These are phyloP conservation scores for Amylocarpus encephaloides DNA, from an alignment of 2,329 filamentous ascomycete species.

Conservation along the genomic window DNA sequence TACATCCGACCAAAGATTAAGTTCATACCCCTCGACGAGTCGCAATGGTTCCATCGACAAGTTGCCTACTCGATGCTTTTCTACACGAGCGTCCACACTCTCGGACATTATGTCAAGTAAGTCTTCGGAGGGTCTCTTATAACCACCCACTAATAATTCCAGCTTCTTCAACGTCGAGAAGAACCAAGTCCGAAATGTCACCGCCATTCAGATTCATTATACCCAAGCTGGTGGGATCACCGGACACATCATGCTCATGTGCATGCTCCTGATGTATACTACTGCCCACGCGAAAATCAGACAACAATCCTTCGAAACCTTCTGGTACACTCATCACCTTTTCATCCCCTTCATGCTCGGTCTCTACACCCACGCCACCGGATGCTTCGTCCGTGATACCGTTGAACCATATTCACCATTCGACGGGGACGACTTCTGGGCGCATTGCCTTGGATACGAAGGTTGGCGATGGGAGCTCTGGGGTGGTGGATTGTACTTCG, in stretches of 20 bases:
- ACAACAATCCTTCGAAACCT: constrained; percentile 95
- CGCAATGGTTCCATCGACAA: constrained; percentile 93
- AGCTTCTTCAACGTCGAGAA: constrained; percentile 95
- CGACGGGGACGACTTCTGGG: constrained; percentile 75
- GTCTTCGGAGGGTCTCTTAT: constrained; percentile 27
- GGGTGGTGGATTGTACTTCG: constrained; percentile 76
- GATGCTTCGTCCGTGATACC: constrained; percentile 91
- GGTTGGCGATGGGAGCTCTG: constrained; percentile 96
- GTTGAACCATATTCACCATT: constrained; percentile 71
- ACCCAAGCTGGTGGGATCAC: constrained; percentile 84
- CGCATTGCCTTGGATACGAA: constrained; percentile 88
- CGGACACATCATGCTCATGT: constrained; percentile 96
- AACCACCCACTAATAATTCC: constrained; percentile 9
- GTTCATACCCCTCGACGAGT: constrained; percentile 92
- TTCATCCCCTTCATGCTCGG: constrained; percentile 92
- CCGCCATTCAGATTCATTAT: constrained; percentile 88
- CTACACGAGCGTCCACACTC: constrained; percentile 71
- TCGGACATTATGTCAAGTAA: constrained; percentile 89
- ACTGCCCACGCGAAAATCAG: constrained; percentile 89
- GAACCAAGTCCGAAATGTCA: constrained; percentile 70
- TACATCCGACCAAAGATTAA: constrained; percentile 78
- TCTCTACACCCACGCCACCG: constrained; percentile 91
- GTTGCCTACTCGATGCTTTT: constrained; percentile 83
- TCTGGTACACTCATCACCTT: constrained; percentile 99
- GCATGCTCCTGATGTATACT: constrained; percentile 98